Evolutionary conservation across 177 flowering plant genomes (phyloP).

Genomic region (Telopea speciosissima): DNA sequence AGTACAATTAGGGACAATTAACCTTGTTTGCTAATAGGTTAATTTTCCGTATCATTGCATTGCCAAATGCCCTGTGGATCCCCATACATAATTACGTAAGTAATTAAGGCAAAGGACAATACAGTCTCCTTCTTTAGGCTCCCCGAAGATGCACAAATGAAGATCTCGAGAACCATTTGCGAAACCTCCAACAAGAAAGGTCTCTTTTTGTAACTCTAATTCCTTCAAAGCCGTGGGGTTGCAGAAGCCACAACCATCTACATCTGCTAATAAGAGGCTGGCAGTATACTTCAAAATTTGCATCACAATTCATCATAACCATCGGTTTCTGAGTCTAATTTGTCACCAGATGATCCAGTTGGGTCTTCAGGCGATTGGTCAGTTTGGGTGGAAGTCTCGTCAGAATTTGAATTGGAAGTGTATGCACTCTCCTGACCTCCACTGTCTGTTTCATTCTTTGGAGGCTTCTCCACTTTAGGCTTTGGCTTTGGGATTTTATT

Average conservation of each 20-base stretch:
- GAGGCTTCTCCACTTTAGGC: slow-evolving; percentile 78
- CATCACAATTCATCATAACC: slow-evolving; percentile 26
- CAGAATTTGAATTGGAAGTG: slow-evolving; percentile 14
- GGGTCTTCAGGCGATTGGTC: slow-evolving; percentile 17
- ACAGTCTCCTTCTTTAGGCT: neutral
- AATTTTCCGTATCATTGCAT: neutral
- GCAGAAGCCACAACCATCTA: neutral
- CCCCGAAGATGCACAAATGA: neutral
- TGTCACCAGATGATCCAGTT: slow-evolving; percentile 7
- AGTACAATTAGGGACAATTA: neutral
- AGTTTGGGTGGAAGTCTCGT: slow-evolving; percentile 15
- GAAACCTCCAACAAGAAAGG: neutral
- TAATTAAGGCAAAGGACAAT: neutral
- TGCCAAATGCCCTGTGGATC: neutral
- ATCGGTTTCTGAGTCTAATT: slow-evolving; percentile 9
- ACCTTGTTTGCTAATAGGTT: neutral
- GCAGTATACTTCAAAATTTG: no score
- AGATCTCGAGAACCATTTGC: neutral
- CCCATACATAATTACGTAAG: neutral
- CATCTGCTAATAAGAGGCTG: neutral
- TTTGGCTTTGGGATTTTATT: slow-evolving; percentile 93
- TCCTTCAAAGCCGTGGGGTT: neutral
- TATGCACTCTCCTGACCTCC: slow-evolving; percentile 6
- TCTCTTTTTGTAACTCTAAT: neutral
- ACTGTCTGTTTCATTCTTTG: slow-evolving; percentile 49